Conservation (phyloP, 768 basidiomycete genomes). For the Mrakia frigida region DNA sequence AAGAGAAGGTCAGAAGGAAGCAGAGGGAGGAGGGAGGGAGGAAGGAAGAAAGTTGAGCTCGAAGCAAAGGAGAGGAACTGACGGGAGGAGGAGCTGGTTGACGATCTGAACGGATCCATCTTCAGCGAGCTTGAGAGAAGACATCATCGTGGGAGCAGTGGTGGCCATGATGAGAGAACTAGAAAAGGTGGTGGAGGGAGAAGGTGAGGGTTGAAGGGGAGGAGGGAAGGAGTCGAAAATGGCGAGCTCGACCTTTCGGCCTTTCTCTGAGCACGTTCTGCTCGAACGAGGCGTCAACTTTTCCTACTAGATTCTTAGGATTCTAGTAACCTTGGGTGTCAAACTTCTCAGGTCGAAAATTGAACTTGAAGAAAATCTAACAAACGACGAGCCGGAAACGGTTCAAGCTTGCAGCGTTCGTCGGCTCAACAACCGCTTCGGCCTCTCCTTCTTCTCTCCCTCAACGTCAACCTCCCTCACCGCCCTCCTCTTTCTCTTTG, state of each 20-base stretch:
- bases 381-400: no score
- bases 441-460: neutral
- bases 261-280: neutral
- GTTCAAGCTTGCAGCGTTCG: no score
- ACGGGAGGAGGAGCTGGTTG: constrained; percentile 80
- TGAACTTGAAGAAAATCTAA: no score
- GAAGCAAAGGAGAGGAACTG: constrained; percentile 27
- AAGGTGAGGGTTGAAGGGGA: neutral
- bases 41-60: neutral
- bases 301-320: neutral
- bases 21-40: constrained; percentile 49
- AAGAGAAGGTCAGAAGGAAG: neutral
- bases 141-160: constrained; percentile 42
- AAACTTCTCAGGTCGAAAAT: no score
- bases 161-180: constrained; percentile 3
- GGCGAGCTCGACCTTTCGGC: constrained; percentile 4
- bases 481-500: neutral
- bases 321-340: no score
- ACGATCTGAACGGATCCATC: constrained; percentile 70
- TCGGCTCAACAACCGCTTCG: no score
- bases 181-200: neutral
- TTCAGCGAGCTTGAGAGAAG: constrained; percentile 44
- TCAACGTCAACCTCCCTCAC: neutral
- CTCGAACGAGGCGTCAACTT: neutral
- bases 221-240: neutral